Conservation (phyloP, 495 filamentous ascomycete genomes). For the Poronia punctata region DNA sequence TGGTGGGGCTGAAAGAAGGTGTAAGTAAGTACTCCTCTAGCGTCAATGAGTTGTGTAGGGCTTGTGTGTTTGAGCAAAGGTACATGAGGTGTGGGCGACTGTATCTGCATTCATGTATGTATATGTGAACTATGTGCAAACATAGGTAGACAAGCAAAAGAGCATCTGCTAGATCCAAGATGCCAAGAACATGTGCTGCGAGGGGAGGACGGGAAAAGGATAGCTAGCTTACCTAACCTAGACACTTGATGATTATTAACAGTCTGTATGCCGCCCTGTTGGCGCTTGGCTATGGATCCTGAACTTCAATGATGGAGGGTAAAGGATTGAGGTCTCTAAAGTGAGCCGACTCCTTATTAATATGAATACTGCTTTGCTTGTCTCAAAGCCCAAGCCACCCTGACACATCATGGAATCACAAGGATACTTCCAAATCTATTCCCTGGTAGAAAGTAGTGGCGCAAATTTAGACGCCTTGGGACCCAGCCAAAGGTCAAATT, state of each 20-base stretch:
- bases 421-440: conserved; percentile 3
- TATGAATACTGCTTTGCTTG: background rate
- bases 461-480: background rate
- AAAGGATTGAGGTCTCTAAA: no score
- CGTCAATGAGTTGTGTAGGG: no score
- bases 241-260: background rate
- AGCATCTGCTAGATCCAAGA: background rate
- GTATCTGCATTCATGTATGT: background rate
- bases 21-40: no score
- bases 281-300: conserved; percentile 2
- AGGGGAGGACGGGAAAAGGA: no score
- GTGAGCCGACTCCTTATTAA: conserved; percentile 7
- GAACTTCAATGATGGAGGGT: no score
- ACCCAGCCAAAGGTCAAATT: background rate
- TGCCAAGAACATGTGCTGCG: conserved; percentile 9
- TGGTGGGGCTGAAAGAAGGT: no score
- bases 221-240: background rate
- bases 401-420: conserved; percentile 2
- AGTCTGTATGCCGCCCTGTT: no score
- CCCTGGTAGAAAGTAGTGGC: no score
- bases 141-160: background rate
- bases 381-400: conserved; percentile 2
- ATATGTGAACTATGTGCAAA: background rate
- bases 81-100: no score
- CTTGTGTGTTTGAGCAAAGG: no score